Evolutionary conservation across 805 yeast genomes (phyloP).

Genomic region (Starmerella riodocensis): DNA sequence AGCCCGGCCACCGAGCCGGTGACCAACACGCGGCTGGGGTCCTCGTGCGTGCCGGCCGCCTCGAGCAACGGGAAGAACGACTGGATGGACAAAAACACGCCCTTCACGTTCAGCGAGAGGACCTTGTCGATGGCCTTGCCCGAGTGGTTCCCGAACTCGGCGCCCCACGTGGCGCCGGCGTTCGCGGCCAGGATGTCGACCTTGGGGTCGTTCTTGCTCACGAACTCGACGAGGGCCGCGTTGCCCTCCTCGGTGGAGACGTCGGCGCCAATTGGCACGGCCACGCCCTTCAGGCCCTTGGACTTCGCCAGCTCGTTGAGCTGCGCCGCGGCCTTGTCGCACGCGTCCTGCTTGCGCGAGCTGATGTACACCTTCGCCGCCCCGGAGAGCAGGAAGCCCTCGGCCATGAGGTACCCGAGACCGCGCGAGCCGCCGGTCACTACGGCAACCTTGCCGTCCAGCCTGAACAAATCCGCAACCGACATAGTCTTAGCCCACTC

Average conservation of each 20-base stretch:
- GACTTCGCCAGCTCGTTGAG: constrained; percentile 23
- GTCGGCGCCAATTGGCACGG: constrained; percentile 46
- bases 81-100: constrained; percentile 56
- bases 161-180: constrained; percentile 76
- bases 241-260: constrained; percentile 39
- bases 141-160: constrained; percentile 46
- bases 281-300: constrained; percentile 26
- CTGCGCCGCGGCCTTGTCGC: constrained; percentile 39
- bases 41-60: constrained; percentile 38
- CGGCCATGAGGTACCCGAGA: constrained; percentile 56
- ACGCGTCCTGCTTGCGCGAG: constrained; percentile 50
- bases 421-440: constrained; percentile 71
- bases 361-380: constrained; percentile 50
- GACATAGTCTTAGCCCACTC: too few relatives aligned
- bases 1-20: constrained; percentile 56
- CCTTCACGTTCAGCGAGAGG: constrained; percentile 47
- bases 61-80: constrained; percentile 46
- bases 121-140: constrained; percentile 50
- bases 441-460: constrained; percentile 50
- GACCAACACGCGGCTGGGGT: constrained; percentile 52
- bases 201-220: constrained; percentile 28
- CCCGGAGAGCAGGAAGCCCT: constrained; percentile 47
- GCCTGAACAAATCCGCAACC: constrained; percentile 26
- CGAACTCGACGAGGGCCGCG: constrained; percentile 32
- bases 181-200: constrained; percentile 58